Base-by-base conservation (phyloP, 2,329 filamentous ascomycete species). In the Fusarium sp. region DNA sequence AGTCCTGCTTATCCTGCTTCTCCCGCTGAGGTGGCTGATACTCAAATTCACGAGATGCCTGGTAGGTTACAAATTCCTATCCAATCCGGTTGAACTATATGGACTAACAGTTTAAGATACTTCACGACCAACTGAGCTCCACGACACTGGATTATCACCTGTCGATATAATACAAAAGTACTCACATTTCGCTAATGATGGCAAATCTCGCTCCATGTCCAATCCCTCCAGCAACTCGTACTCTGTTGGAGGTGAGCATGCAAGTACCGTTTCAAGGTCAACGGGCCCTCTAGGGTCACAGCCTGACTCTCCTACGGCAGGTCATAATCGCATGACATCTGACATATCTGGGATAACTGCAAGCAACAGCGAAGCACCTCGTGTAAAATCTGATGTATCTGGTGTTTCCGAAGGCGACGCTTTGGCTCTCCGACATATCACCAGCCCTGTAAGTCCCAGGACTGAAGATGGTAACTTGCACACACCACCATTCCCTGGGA, bases 21-120 rank as follows among this genome's bases (percentile, higher is more conserved):
- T 19, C 71, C 64, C 5, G 67, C 62, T 17, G 84, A 86, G 70
- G 81, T 85, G 76, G 77, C 74, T 3, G 78, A 81, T 51, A 82
- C 78, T 1, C 77, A 78, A 13, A 70, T 85, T n/a, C 78, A 78
- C 8, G 85, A 87, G 66, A 74, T 87, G 40, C 76, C 75, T 57
- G 83, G 85, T 85, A 77, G 68, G 80, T 74, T 11, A 7, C 15
- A 4, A 3, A 7, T 4, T 2, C 20, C 10, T 2, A 4, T 14
- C 10, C 7, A 15, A 30, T 2, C 14, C 14, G 4, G 2, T 14
- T 17, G 28, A 9, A 26, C 17, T 3, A 32, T 17, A 35, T 22
- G 20, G 41, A 14, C 53, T 68, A 53, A 62, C 47, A 50, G 37
- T 20, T 43, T 17, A 53, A 81, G 83, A 84, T 62, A 84, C 80